Base-by-base conservation (phyloP, 2,329 filamentous ascomycete genomes). In the Ophiostoma populinum region DNA sequence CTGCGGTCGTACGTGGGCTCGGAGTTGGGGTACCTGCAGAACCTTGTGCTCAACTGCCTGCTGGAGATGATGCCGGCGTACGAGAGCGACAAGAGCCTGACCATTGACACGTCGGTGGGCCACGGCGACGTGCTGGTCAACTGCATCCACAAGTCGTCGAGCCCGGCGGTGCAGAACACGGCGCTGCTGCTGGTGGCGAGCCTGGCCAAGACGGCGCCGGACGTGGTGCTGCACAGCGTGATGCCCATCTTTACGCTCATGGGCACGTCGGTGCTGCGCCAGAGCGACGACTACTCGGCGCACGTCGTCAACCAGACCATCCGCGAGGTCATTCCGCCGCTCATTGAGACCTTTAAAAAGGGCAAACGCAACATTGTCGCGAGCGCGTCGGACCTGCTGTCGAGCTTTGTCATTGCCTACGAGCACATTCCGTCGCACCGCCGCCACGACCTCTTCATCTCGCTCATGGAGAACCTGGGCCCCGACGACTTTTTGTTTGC, bases 221-320 rank as follows among this genome's bases (percentile, higher is more conserved):
- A 93, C 52, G 62, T 92, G 32, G 82, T 98, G 3, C 65, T 98
- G 38, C 87, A 98, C 56, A 94, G 85, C 46, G 82, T 98, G 36
- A 98, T 98, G 90, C 90, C 90, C 10, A 87, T 98, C 35, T 98
- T 98, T 58, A 95, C 90, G 0, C 94, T 95, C 52, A 94, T 95
- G 77, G 85, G 87, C 27, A 80, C 78, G 28, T 93, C 82, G 4
- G 77, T 94, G 15, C 67, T 98, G 33, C 76, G 81, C 32, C 87
- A 94, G 57, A 83, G 82, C 46, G 92, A 98, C 48, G 87, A 95
- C 47, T 95, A 94, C 57, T 95, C 90, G 16, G 85, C 86, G 10
- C 82, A 93, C 52, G 87, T 98, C 21, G 87, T 94, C 39, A 83
- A 92, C 47, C 85, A 83, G 60, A 95, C 90, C 2, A 86, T 98